Evolutionary conservation across 139 green algal species (phyloP), one percentile per base, ranked within the genome.

Genomic region (Chlorella vulgaris): DNA sequence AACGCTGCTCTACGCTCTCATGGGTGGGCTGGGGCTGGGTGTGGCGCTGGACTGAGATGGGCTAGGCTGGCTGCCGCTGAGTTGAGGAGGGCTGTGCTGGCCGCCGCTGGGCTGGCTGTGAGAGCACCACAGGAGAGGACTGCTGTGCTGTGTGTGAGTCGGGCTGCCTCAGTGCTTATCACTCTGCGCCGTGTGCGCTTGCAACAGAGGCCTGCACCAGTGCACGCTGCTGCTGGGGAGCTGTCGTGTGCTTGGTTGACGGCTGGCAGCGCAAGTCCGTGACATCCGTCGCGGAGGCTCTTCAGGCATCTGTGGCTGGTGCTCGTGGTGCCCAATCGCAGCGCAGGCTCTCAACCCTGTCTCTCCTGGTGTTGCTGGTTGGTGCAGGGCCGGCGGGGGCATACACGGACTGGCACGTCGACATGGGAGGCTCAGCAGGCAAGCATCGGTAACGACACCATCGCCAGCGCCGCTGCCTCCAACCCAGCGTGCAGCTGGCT

Each of bases 381-480:
- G 8, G 29, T 65, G 61, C 61, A 74, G 61, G 84, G 24, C 86
- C 87, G 1, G 61, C 39, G 13, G 88, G 86, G 3, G 66, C 63
- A 19, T 90, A 87, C 80, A 93, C 89, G 0, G 89, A 93, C 76
- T 93, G 82, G 63, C 89, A 93, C 60, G 66, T 92, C 28, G 89
- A 93, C 78, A 90, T 92, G 82, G 89, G 88, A 5, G 89, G 88
- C 29, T 83, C 40, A 60, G 76, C 63, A 43, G 74, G 74, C 69
- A 53, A n/a, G 47, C 68, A 58, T n/a, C n/a, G n/a, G n/a, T n/a
- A n/a, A n/a, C n/a, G n/a, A n/a, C n/a, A n/a, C n/a, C n/a, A n/a
- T n/a, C n/a, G n/a, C n/a, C n/a, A n/a, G n/a, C n/a, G n/a, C n/a
- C n/a, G n/a, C n/a, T 70, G 31, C 7, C 63, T 26, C 3, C 33